Evolutionary conservation across 1,139 yeast species (phyloP).

Genomic region (Lodderomyces oxycetoniae): DNA sequence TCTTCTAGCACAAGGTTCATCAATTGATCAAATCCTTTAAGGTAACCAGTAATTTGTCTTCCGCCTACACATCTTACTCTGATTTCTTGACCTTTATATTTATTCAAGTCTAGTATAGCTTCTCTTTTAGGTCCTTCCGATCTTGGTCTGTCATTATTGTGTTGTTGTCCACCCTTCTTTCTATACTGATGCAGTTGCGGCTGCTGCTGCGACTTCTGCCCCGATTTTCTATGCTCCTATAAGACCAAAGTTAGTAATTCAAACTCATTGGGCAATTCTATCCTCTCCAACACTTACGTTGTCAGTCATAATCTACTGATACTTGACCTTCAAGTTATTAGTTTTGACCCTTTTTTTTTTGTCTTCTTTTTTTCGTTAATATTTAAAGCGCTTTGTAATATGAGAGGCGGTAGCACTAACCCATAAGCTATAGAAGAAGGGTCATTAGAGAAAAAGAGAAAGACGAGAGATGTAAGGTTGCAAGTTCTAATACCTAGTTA

Average conservation of each 20-base stretch:
- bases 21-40: constrained; percentile 88
- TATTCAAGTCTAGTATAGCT: constrained; percentile 78
- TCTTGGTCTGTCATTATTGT: constrained; percentile 29
- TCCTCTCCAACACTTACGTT: neutral
- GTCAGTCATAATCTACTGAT: too few species aligned
- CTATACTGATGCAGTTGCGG: constrained; percentile 7
- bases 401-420: too few species aligned
- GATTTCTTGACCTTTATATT: constrained; percentile 68
- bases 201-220: constrained; percentile 5
- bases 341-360: too few species aligned
- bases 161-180: constrained; percentile 9
- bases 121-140: constrained; percentile 82
- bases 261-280: neutral
- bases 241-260: neutral
- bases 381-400: too few species aligned
- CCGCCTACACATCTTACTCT: constrained; percentile 88
- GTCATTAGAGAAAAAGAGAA: too few species aligned
- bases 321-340: too few species aligned
- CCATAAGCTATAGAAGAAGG: too few species aligned
- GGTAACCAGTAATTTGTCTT: constrained; percentile 66
- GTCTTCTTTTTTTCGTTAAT: too few species aligned
- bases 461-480: too few species aligned
- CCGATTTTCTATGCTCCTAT: neutral
- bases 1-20: constrained; percentile 91
- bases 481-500: too few species aligned